Percentiles rank a stretch among this genome's conserved stretches.
phyloP scores from a whole-genome alignment of 208 protist species.

The Crithidia bombi region DNA sequence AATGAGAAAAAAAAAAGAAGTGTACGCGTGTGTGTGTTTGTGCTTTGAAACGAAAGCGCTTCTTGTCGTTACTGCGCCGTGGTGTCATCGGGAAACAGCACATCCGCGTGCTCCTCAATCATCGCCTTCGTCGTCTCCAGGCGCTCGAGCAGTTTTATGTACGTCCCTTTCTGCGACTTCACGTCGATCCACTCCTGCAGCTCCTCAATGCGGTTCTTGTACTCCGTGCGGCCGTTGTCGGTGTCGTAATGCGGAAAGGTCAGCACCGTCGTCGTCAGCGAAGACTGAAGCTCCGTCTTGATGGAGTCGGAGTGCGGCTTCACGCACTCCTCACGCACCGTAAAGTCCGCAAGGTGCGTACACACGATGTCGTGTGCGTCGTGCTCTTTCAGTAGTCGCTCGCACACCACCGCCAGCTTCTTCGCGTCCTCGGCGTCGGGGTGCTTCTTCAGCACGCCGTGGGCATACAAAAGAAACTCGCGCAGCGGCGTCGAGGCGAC shows the following conservation, averaged over 20 bases:
- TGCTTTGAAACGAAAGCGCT: not conserved
- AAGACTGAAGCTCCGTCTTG: constrained; percentile 58
- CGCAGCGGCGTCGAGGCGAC: constrained; percentile 27
- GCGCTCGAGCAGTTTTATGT: constrained; percentile 64
- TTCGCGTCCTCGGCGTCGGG: constrained; percentile 10
- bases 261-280: constrained; percentile 60
- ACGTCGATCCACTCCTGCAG: constrained; percentile 85
- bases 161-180: constrained; percentile 73
- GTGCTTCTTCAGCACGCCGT: constrained; percentile 23
- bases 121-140: constrained; percentile 57
- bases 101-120: constrained; percentile 69
- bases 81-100: constrained; percentile 53
- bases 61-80: not conserved
- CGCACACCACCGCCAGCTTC: constrained; percentile 37
- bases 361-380: constrained; percentile 55
- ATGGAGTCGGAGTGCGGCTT: constrained; percentile 60
- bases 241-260: constrained; percentile 54
- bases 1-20: constrained; percentile 2
- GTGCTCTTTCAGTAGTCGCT: constrained; percentile 51
- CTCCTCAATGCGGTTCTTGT: constrained; percentile 72
- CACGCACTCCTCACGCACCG: constrained; percentile 74
- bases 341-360: constrained; percentile 76
- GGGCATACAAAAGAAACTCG: constrained; percentile 30
- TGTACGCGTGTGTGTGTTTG: not conserved
- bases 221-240: constrained; percentile 58